phyloP scores from a whole-genome alignment of 2,329 filamentous ascomycete genomes.

The Cladophialophora bantiana region DNA sequence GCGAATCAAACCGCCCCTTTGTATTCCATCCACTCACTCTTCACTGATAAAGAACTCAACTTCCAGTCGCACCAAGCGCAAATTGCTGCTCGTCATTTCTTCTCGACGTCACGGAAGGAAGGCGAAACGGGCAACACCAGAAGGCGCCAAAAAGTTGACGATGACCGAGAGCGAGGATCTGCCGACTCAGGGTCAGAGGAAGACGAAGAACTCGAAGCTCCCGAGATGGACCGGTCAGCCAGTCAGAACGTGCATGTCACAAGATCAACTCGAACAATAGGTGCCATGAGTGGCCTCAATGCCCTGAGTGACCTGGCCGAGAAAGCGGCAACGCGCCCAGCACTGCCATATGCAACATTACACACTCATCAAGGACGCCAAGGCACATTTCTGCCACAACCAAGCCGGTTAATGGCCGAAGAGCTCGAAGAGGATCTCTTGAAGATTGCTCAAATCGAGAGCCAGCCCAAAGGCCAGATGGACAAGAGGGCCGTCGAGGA shows the following conservation, averaged over 20 bases:
- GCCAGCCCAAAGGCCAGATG: slow-evolving; percentile 51
- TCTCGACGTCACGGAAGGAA: slow-evolving; percentile 60
- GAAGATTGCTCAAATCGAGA: slow-evolving; percentile 50
- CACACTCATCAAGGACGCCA: slow-evolving; percentile 55
- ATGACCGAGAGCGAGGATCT: slow-evolving; percentile 49
- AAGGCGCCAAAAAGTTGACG: slow-evolving; percentile 50
- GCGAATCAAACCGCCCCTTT: slow-evolving; percentile 65
- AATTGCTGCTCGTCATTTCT: slow-evolving; percentile 64
- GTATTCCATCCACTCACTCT: slow-evolving; percentile 69
- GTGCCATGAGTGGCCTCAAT: slow-evolving; percentile 57
- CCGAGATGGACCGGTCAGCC: slow-evolving; percentile 67
- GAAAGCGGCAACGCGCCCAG: slow-evolving; percentile 54
- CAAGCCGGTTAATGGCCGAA: slow-evolving; percentile 54
- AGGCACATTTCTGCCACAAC: slow-evolving; percentile 48
- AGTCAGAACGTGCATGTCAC: slow-evolving; percentile 65
- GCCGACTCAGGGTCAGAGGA: slow-evolving; percentile 53
- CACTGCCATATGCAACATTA: slow-evolving; percentile 55
- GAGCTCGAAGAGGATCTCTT: slow-evolving; percentile 56
- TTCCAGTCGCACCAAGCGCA: slow-evolving; percentile 68
- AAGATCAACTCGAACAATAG: slow-evolving; percentile 59
- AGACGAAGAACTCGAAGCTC: slow-evolving; percentile 51
- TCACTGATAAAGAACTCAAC: slow-evolving; percentile 71
- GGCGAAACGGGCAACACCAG: slow-evolving; percentile 36
- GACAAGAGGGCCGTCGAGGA: slow-evolving; percentile 51
- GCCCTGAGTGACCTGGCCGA: slow-evolving; percentile 64